phyloP scores from a whole-genome alignment of 2,329 filamentous ascomycete genomes.

The Malbranchea cinnamomea region DNA sequence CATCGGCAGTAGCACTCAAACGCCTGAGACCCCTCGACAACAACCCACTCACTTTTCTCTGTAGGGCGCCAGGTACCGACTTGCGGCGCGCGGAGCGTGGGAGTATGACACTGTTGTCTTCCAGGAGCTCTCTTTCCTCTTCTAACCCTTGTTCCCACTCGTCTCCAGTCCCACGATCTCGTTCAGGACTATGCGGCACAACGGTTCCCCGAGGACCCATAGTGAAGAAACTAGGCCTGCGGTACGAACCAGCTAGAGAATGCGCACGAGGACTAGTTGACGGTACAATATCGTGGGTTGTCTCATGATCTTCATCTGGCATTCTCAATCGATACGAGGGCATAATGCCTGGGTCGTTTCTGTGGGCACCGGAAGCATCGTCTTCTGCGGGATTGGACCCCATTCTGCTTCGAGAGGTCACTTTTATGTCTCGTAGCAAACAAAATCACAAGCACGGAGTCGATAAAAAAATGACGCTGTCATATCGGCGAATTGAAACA shows the following conservation, averaged over 20 bases:
- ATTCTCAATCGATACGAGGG: too few relatives aligned
- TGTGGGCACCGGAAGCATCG: too few relatives aligned
- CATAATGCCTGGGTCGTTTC: too few relatives aligned
- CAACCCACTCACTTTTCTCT: conserved; percentile 12
- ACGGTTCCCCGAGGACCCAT: conserved; percentile 57
- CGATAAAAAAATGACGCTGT: too few relatives aligned
- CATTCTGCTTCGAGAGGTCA: too few relatives aligned
- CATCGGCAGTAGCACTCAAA: not conserved
- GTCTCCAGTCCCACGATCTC: conserved; percentile 32
- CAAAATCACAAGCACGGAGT: too few relatives aligned
- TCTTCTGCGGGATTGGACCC: too few relatives aligned
- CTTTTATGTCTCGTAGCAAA: too few relatives aligned
- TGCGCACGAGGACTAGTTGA: conserved; percentile 23
- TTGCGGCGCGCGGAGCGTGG: too few relatives aligned
- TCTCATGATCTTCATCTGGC: conserved; percentile 25
- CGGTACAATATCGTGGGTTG: conserved; percentile 28
- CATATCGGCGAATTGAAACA: too few relatives aligned
- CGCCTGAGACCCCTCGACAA: conserved; percentile 5
- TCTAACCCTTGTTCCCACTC: conserved; percentile 40
- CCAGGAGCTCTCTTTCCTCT: conserved; percentile 43
- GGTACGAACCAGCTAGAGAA: conserved; percentile 52
- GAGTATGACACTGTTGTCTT: conserved; percentile 43
- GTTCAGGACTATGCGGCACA: conserved; percentile 31
- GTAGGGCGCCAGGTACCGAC: conserved; percentile 10
- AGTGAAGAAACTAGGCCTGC: conserved; percentile 61